Percentiles rank a stretch among this genome's conserved stretches.
Evolutionary conservation across 192 early-diverging fungal genomes (phyloP).

Genomic region (Diversispora epigaea): DNA sequence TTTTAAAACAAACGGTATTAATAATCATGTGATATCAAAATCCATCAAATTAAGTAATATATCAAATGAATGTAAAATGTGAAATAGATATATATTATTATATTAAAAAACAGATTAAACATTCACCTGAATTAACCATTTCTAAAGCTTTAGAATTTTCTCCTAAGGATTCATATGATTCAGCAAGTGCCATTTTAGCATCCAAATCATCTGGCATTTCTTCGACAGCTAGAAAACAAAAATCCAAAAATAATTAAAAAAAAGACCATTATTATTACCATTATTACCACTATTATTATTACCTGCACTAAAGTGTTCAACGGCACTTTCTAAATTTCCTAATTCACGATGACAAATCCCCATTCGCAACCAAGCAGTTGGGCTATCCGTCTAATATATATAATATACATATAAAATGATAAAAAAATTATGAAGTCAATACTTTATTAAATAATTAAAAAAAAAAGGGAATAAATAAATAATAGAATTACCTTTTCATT

Average conservation of each 20-base stretch:
- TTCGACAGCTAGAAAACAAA: conserved; percentile 46
- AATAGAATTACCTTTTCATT: conserved; percentile 44
- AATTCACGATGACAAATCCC: conserved; percentile 65
- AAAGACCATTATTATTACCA: background rate
- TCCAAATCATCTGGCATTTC: conserved; percentile 64
- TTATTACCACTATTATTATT: background rate
- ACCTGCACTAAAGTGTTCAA: conserved; percentile 60
- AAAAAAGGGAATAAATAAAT: conserved; percentile 7
- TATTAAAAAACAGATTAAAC: background rate
- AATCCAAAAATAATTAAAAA: background rate
- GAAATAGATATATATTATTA: background rate
- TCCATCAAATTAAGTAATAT: background rate
- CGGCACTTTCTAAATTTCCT: conserved; percentile 59
- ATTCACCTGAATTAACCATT: conserved; percentile 49
- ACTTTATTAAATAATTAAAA: background rate
- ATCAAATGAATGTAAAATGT: background rate
- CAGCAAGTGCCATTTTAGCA: conserved; percentile 65
- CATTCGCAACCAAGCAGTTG: conserved; percentile 47
- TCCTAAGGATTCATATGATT: conserved; percentile 73
- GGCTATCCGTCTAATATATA: conserved; percentile 8
- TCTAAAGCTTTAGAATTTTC: conserved; percentile 51
- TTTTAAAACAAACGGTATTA: too few species aligned
- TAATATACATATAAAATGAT: background rate
- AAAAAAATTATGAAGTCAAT: too few species aligned
- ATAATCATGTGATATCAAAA: too few species aligned